Evolutionary conservation across 257 asterid species (phyloP), one percentile per base, ranked within the genome.

Genomic region (Nicotiana tabacum): DNA sequence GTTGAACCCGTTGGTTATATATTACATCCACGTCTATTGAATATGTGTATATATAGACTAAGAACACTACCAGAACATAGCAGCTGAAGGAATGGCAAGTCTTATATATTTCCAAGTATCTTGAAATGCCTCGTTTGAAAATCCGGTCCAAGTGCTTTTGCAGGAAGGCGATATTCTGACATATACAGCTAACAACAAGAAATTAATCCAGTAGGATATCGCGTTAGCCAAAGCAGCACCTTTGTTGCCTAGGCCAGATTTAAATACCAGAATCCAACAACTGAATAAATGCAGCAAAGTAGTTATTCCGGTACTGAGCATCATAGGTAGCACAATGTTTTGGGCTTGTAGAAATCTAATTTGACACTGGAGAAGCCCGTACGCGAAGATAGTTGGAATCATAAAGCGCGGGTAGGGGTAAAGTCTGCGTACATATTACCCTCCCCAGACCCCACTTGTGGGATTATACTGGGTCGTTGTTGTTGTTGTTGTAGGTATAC

Each of bases 171-270:
- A 87, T 29, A 87, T 13, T 4, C 82, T 77, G 17, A 92, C 88
- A 82, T 92, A 92, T 3, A 89, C 72, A 0, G 84, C 91, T 84
- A 91, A 80, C 46, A 90, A 84, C 33, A 91, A 0, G 30, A 91
- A 86, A 64, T 92, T 92, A 4, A 92, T 89, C 97, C 95, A 91
- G 29, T 89, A 92, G 6, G 97, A 90, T 17, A 91, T 69, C 3
- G 92, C 92, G 56, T 91, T 92, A 0, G 95, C 93, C 79, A 91
- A 37, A 46, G 97, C 95, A 8, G 95, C 97, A 1, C 97, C 97
- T 33, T 86, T 90, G 88, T 89, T 88, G 9, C 97, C 95, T 1
- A 91, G 70, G 1, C 97, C 97, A 1, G 87, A 56, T 70, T 88
- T 90, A 46, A 89, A 72, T 2, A 92, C 91, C 53, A 91, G 58